Evolutionary conservation across 1,139 yeast species (phyloP).

Genomic region (Pichia sp.): DNA sequence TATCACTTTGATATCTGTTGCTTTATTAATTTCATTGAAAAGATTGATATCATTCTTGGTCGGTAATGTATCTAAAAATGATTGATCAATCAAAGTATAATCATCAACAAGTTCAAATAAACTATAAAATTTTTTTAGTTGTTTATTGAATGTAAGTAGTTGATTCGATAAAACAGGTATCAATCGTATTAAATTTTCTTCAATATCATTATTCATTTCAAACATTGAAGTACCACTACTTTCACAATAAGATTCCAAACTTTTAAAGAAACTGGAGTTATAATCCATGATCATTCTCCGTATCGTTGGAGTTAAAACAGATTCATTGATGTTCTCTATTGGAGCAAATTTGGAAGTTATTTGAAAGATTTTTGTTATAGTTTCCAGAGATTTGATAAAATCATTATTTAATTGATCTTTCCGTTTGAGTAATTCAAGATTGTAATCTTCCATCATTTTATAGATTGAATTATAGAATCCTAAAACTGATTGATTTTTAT

Average conservation of each 20-base stretch:
- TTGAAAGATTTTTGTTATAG: constrained; percentile 21
- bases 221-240: constrained; percentile 19
- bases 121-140: constrained; percentile 19
- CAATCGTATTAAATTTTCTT: constrained; percentile 18
- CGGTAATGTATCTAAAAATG: constrained; percentile 21
- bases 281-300: constrained; percentile 19
- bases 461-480: constrained; percentile 6
- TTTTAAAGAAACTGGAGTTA: constrained; percentile 12
- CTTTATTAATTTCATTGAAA: constrained; percentile 15
- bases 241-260: constrained; percentile 16
- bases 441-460: constrained; percentile 2
- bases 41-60: constrained; percentile 17
- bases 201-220: constrained; percentile 19
- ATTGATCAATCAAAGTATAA: constrained; percentile 10
- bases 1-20: constrained; percentile 21
- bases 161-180: constrained; percentile 24
- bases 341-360: constrained; percentile 14
- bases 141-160: constrained; percentile 17
- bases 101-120: constrained; percentile 18
- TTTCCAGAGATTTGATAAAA: constrained; percentile 21
- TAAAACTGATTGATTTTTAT: not conserved
- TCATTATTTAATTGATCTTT: constrained; percentile 16
- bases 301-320: constrained; percentile 15
- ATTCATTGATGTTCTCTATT: constrained; percentile 11
- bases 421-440: constrained; percentile 14